Evolutionary conservation across 2,329 filamentous ascomycete genomes (phyloP).

Genomic region (Penicillium crustosum): DNA sequence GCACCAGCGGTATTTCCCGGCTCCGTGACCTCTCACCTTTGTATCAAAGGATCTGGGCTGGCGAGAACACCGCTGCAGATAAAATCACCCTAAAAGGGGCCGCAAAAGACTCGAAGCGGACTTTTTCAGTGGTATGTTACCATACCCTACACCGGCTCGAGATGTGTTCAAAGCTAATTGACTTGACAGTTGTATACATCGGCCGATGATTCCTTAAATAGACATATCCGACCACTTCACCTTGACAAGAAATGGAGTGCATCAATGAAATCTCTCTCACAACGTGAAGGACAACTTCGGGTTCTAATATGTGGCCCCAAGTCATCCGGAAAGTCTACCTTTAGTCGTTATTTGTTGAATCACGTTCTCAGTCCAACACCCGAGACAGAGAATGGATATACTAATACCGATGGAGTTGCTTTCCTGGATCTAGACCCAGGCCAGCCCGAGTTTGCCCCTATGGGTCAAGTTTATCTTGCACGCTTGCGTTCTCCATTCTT

Average conservation of each 20-base stretch:
- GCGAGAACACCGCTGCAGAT: conserved; percentile 34
- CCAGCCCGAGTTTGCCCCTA: conserved; percentile 59
- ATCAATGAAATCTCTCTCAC: conserved; percentile 46
- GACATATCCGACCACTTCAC: conserved; percentile 45
- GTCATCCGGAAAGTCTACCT: conserved; percentile 60
- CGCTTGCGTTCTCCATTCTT: conserved; percentile 53
- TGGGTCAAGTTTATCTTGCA: conserved; percentile 59
- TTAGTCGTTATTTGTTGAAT: conserved; percentile 57
- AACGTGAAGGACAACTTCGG: conserved; percentile 38
- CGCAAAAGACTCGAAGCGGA: conserved; percentile 31
- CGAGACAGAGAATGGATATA: conserved; percentile 30
- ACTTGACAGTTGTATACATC: conserved; percentile 41
- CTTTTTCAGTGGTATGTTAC: conserved; percentile 43
- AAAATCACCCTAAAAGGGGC: conserved; percentile 31
- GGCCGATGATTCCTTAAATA: conserved; percentile 43
- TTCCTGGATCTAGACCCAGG: conserved; percentile 61
- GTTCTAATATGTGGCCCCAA: conserved; percentile 57
- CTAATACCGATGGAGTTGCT: conserved; percentile 45
- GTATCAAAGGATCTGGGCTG: conserved; percentile 56
- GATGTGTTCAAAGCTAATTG: conserved; percentile 16
- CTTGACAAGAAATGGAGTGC: conserved; percentile 47
- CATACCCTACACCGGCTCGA: background rate
- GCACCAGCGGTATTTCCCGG: conserved; percentile 44
- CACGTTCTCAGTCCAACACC: conserved; percentile 49
- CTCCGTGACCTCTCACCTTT: conserved; percentile 52